phyloP scores from a whole-genome alignment of 129 eudicot species.

The Flaveria robusta region DNA sequence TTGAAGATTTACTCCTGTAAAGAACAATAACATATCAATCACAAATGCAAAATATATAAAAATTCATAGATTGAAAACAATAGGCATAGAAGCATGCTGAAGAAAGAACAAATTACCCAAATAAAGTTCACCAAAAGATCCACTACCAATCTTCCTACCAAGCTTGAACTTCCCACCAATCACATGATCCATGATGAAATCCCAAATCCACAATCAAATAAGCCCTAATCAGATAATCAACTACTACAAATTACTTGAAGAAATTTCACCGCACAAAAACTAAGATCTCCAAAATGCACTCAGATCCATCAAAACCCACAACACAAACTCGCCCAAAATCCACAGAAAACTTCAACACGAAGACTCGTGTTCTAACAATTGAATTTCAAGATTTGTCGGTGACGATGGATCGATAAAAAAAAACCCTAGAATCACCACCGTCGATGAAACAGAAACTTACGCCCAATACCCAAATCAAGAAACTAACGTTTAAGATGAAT shows the following conservation, averaged over 20 bases:
- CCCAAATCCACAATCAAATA: neutral
- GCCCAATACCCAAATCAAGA: conserved; percentile 8
- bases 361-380: neutral
- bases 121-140: conserved; percentile 21
- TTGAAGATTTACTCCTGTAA: conserved; percentile 53
- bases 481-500: neutral
- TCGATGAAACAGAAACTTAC: neutral
- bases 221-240: neutral
- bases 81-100: neutral
- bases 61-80: neutral
- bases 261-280: conserved; percentile 31
- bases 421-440: conserved; percentile 34
- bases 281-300: conserved; percentile 34
- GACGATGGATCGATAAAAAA: conserved; percentile 17
- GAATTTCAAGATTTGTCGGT: neutral
- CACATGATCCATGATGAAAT: conserved; percentile 28
- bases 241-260: neutral
- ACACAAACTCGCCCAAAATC: conserved; percentile 16
- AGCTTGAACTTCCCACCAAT: conserved; percentile 26
- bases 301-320: conserved; percentile 52
- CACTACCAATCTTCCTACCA: conserved; percentile 22
- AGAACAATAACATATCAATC: neutral
- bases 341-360: conserved; percentile 5
- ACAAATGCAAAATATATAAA: neutral
- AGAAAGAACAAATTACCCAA: neutral